Percentiles rank a stretch among this genome's conserved stretches.
phyloP scores from a whole-genome alignment of 1,139 yeast species.

The Scheffersomyces illinoinensis region DNA sequence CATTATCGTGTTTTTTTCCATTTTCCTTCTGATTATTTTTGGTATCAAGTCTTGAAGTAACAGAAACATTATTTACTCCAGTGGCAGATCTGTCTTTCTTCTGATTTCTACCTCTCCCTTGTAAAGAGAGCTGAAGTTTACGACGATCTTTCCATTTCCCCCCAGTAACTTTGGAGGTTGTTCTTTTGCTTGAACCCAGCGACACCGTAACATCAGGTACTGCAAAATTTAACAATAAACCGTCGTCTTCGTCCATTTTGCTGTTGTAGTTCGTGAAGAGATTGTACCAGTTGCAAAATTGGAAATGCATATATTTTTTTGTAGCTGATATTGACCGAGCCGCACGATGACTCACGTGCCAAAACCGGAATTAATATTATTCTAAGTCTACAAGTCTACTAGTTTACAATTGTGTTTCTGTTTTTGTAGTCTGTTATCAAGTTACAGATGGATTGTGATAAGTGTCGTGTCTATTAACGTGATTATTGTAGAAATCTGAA shows the following conservation, averaged over 20 bases:
- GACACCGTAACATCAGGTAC: conserved; percentile 17
- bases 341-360: conserved; percentile 1
- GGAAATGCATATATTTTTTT: not conserved
- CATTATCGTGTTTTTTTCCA: not conserved
- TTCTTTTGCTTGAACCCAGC: conserved; percentile 6
- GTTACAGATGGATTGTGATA: not conserved
- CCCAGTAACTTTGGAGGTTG: conserved; percentile 52
- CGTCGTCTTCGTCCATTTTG: conserved; percentile 53
- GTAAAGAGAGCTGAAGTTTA: conserved; percentile 49
- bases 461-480: not conserved
- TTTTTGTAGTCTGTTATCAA: not conserved
- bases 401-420: not conserved
- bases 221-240: conserved; percentile 65
- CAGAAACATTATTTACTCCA: conserved; percentile 39
- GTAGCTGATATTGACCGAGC: not conserved
- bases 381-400: too few species aligned
- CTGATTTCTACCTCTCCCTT: conserved; percentile 45
- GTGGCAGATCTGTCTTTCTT: conserved; percentile 28
- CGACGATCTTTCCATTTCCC: conserved; percentile 84
- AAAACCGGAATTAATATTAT: not conserved
- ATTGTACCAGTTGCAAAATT: not conserved
- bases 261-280: not conserved
- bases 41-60: conserved; percentile 21
- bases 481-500: not conserved
- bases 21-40: conserved; percentile 1